Conservation (phyloP, 495 filamentous ascomycete species). For the Cenococcum geophilum region DNA sequence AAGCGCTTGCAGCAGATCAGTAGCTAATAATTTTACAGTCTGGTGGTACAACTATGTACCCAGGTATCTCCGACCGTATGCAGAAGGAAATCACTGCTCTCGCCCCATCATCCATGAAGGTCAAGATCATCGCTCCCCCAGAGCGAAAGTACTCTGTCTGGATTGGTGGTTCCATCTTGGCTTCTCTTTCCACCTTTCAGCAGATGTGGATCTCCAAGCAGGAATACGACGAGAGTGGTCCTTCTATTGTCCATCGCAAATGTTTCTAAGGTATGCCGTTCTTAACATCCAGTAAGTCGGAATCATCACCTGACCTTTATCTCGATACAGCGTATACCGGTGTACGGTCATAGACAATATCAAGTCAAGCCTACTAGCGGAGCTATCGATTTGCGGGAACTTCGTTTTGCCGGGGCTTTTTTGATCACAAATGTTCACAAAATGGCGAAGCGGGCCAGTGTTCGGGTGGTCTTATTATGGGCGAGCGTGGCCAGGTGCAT, state of each 20-base stretch:
- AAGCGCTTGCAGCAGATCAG: neutral
- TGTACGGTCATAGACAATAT: conserved; percentile 23
- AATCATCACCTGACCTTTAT: no score
- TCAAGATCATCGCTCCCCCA: conserved; percentile 72
- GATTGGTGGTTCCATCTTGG: conserved; percentile 99
- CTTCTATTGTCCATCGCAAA: conserved; percentile 99
- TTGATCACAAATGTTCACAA: conserved; percentile 26
- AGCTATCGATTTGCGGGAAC: conserved; percentile 25
- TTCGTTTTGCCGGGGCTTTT: conserved; percentile 24
- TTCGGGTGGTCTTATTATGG: conserved; percentile 28
- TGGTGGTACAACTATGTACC: conserved; percentile 99
- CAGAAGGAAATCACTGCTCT: conserved; percentile 99
- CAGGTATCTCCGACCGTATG: conserved; percentile 99
- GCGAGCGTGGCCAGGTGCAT: conserved; percentile 21
- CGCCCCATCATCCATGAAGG: conserved; percentile 90
- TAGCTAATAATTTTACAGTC: conserved; percentile 50
- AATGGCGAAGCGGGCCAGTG: conserved; percentile 26
- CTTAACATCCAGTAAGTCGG: neutral
- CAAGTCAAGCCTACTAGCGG: conserved; percentile 28
- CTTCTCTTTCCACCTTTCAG: conserved; percentile 99
- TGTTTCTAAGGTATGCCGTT: conserved; percentile 78
- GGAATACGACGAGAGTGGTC: conserved; percentile 99
- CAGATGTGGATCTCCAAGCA: conserved; percentile 99
- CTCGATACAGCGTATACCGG: conserved; percentile 23
- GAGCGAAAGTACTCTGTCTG: conserved; percentile 90